Evolutionary conservation across 768 basidiomycete species (phyloP), one percentile per base, ranked within the genome.

Genomic region (Boletus subcaerulescens): DNA sequence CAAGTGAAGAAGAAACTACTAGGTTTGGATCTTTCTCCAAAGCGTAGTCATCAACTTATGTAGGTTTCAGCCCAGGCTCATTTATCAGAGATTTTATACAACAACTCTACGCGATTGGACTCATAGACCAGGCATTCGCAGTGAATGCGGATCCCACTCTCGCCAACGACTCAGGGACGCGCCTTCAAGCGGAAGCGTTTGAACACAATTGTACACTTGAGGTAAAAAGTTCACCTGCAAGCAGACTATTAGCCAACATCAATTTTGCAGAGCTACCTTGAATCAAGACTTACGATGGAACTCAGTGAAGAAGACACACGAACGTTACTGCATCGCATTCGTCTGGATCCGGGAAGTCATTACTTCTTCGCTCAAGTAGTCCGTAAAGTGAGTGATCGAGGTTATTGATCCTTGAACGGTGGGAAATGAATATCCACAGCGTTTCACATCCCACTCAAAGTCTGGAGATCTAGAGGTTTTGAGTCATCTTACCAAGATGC

Each of bases 381-480:
- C 17, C 68, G 76, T 35, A 85, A 83, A 72, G 90, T 90, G 59
- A 31, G 77, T 59, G 29, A 24, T 13, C 40, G 10, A 41, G 41
- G 15, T n/a, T 17, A 3, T 35, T 7, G 29, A 29, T 18, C 26
- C 32, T 35, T 51, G 48, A 13, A 24, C 22, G n/a, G 14, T 46
- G 39, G 22, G 18, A 18, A 22, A 53, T 38, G n/a, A 48, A 33
- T 32, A 22, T 55, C 50, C 46, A 41, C 60, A 93, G 91, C 78
- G 81, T 36, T 87, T 89, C 62, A 69, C 74, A n/a, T 68, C 73
- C 9, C 75, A 82, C 22, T 74, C 80, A 10, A 73, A 72, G 29
- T 71, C 78, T 18, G 71, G 80, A 35, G 88, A 93, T 55, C 76
- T 88, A 5, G 89, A 91, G 65, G 70, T 81, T 15, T 73, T 92